Base-by-base conservation (phyloP, 2,329 filamentous ascomycete species). In the Fusarium albidum region DNA sequence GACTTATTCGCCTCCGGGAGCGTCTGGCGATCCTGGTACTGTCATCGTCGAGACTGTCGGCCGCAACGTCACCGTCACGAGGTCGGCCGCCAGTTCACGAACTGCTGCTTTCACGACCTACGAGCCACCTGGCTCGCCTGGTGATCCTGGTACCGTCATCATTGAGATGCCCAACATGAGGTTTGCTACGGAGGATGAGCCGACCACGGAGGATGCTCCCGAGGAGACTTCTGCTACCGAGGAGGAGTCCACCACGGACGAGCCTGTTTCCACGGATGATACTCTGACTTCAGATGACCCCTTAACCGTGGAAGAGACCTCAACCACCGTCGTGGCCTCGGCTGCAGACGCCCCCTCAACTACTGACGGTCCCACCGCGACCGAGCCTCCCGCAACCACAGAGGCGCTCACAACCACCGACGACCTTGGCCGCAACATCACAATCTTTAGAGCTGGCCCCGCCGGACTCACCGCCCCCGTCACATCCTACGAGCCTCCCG, bases 1-100 rank as follows among this genome's bases (percentile, higher is more conserved):
- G 14, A 61, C 58, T 3, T 61, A 61, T 14, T 47, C 37, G 6
- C 54, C 58, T 13, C 54, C 56, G 21, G 49, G 45, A 3, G 37
- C 43, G 9, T n/a, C 50, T 11, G 55, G 55, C 6, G 50, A 58
- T 15, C 56, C 56, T 3, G 56, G 56, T 5, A 59, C 56, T 3
- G 33, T 59, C 3, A 47, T 59, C 3, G 29, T 59, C 1, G 55
- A 59, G 21, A 59, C 55, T 8, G 55, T 55, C n/a, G 34, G 34
- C 9, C 34, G 34, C 34, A 39, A 39, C 10, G 35, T 39, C 18
- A 39, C 35, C 21, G 10, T 39, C 21, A 39, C 35, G 6, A 25
- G 31, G 3, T 41, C 37, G 5, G 38, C 33, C 18, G 13, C 40
- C 6, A 38, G 38, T 12, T 37, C n/a, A 18, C 31, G 14, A 12